Conservation (phyloP, 371 early-diverging fungal genomes). For the Rhizopus delemar region DNA sequence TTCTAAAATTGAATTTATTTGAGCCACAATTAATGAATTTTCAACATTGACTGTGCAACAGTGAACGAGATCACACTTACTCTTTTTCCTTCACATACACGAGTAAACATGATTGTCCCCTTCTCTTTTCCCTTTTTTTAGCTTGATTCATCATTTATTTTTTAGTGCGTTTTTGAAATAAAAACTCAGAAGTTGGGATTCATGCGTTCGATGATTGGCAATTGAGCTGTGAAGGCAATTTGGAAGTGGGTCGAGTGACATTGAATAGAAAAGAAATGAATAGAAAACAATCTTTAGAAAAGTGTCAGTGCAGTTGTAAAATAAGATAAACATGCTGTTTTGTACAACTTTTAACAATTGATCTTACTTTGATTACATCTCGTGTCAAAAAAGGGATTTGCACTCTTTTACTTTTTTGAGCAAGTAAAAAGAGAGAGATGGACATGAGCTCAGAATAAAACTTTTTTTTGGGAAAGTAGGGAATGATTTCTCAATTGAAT, state of each 20-base stretch:
- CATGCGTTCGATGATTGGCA: too few relatives aligned
- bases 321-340: too few relatives aligned
- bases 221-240: too few relatives aligned
- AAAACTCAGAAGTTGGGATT: background rate
- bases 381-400: constrained; percentile 2
- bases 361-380: background rate
- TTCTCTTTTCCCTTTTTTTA: too few relatives aligned
- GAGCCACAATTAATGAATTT: background rate
- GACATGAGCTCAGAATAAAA: too few relatives aligned
- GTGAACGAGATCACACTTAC: too few relatives aligned
- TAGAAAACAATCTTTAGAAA: background rate
- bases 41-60: constrained; percentile 3
- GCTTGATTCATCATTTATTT: background rate
- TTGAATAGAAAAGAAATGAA: background rate
- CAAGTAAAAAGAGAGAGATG: background rate
- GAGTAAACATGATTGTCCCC: too few relatives aligned
- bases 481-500: too few relatives aligned
- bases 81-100: too few relatives aligned
- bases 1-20: background rate
- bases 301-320: too few relatives aligned
- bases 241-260: background rate
- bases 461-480: too few relatives aligned
- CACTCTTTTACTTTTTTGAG: background rate
- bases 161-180: background rate
- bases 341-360: background rate